These are phyloP conservation scores for Tetrahymena malaccensis DNA, from an alignment of 73 alveolate genomes.

Conservation along the genomic window DNA sequence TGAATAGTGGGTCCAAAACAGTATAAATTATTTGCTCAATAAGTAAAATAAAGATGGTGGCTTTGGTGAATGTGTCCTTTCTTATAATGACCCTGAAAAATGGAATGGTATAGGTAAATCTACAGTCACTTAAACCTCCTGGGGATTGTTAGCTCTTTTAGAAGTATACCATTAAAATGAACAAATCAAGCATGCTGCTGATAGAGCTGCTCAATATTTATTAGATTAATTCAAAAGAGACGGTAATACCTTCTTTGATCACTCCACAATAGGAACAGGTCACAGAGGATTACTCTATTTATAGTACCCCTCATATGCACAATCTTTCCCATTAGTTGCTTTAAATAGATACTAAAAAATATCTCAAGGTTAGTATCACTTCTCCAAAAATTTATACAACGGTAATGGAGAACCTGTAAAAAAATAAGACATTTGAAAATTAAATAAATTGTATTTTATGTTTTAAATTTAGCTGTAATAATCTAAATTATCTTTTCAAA, in stretches of 20 bases:
- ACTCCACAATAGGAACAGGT: constrained; percentile 35
- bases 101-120: constrained; percentile 33
- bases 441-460: not conserved
- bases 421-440: not conserved
- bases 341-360: not conserved
- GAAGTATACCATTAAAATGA: constrained; percentile 22
- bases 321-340: constrained; percentile 7
- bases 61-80: constrained; percentile 24
- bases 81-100: constrained; percentile 24
- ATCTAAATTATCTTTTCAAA: not conserved
- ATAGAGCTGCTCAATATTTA: constrained; percentile 5
- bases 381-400: not conserved
- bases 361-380: not conserved
- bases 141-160: constrained; percentile 27
- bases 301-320: constrained; percentile 1
- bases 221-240: not conserved
- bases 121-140: constrained; percentile 23
- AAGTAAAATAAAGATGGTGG: constrained; percentile 38
- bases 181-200: not conserved
- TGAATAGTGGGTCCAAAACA: constrained; percentile 10
- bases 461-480: not conserved
- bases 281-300: constrained; percentile 36
- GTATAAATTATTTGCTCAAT: constrained; percentile 2
- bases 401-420: not conserved
- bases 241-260: constrained; percentile 19